Evolutionary conservation across 306 rosid genomes (phyloP).

Genomic region (Quillaja saponaria): DNA sequence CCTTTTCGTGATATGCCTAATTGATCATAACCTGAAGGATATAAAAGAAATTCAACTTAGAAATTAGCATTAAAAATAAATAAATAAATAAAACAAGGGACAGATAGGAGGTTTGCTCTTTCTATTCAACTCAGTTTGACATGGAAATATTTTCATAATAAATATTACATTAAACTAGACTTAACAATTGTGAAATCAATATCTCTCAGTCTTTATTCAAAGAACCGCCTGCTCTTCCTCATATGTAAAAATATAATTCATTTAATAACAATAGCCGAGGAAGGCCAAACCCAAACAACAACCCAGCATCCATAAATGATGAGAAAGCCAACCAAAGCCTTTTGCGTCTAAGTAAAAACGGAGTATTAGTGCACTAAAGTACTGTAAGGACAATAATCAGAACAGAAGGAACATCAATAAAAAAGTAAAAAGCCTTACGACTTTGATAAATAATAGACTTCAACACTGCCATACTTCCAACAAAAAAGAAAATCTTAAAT

Average conservation of each 20-base stretch:
- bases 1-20: conserved; percentile 91
- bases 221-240: not conserved
- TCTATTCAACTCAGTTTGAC: not conserved
- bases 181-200: conserved; percentile 3
- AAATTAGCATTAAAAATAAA: too few relatives aligned
- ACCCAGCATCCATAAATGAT: not conserved
- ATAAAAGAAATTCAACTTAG: conserved; percentile 11
- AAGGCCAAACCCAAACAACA: not conserved
- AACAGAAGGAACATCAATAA: conserved; percentile 11
- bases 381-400: not conserved
- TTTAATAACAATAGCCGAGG: not conserved
- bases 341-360: not conserved
- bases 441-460: not conserved
- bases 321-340: conserved; percentile 2
- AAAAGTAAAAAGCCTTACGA: too few relatives aligned
- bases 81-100: too few relatives aligned
- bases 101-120: conserved; percentile 1
- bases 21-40: conserved; percentile 73
- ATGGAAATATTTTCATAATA: not conserved
- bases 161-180: not conserved
- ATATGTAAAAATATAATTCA: not conserved
- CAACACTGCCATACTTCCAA: conserved; percentile 1
- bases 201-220: not conserved
- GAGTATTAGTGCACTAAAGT: too few relatives aligned
- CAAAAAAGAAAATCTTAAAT: not conserved